Evolutionary conservation across 1,284 basidiomycete species (phyloP).

Genomic region (Butyriboletus regius): DNA sequence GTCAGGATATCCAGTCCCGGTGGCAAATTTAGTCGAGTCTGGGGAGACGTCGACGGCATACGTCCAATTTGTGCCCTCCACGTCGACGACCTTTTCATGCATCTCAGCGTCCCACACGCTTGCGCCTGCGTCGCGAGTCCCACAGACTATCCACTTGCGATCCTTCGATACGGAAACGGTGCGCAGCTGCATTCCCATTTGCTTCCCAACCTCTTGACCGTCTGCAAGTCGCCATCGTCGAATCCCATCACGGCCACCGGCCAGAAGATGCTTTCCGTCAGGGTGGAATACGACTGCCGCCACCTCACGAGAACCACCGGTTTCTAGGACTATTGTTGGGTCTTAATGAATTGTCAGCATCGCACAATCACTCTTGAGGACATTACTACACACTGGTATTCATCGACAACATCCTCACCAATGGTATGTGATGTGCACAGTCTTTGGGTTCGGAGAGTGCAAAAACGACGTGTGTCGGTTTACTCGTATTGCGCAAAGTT

Average conservation of each 20-base stretch:
- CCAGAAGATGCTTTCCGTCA: background rate
- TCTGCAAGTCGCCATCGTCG: background rate
- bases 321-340: background rate
- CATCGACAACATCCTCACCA: no score
- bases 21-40: background rate
- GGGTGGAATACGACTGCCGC: background rate
- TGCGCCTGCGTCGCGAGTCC: background rate
- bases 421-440: no score
- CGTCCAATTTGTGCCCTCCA: background rate
- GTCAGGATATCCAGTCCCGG: no score
- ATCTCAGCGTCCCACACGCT: background rate
- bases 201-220: background rate
- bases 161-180: background rate
- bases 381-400: no score
- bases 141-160: background rate
- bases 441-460: no score
- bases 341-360: background rate
- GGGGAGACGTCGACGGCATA: background rate
- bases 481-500: no score
- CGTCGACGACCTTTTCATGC: background rate
- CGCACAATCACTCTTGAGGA: no score
- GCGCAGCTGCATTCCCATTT: background rate
- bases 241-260: background rate
- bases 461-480: no score
- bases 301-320: background rate